These are phyloP conservation scores for Gymnopilus junonius DNA, from an alignment of 768 basidiomycete species.

Conservation along the genomic window DNA sequence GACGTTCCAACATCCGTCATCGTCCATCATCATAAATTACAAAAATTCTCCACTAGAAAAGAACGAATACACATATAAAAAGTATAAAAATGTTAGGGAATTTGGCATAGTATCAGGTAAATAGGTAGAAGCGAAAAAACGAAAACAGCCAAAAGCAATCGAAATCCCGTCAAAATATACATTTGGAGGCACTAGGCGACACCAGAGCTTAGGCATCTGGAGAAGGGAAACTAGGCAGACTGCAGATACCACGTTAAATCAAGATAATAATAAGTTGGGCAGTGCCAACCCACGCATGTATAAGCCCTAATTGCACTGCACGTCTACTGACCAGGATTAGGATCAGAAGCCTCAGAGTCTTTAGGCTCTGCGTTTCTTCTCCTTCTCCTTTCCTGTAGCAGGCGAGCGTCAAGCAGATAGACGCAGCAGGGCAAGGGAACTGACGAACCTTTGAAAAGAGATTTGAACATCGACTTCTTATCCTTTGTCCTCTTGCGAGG, in stretches of 20 bases:
- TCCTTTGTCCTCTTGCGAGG: conserved; percentile 15
- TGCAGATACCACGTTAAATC: background rate
- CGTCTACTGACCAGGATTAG: background rate
- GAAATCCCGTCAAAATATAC: no score
- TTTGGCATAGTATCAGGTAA: no score
- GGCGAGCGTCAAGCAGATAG: background rate
- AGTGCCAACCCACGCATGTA: background rate
- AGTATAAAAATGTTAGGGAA: no score
- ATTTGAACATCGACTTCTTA: conserved; percentile 20
- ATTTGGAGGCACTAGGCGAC: background rate
- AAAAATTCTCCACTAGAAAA: no score
- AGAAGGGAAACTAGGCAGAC: background rate
- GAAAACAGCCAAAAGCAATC: no score
- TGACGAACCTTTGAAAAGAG: conserved; percentile 28
- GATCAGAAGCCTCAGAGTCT: background rate
- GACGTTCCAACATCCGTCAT: no score
- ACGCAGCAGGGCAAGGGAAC: background rate
- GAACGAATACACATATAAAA: no score
- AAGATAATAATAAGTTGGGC: background rate
- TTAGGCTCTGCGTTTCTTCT: background rate
- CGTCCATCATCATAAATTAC: no score
- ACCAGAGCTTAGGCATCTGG: background rate
- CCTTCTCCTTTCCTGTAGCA: conserved; percentile 14
- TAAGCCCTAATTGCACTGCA: background rate
- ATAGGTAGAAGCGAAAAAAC: no score